Evolutionary conservation across 2,329 filamentous ascomycete species (phyloP).

Genomic region (Aureobasidium sp.): DNA sequence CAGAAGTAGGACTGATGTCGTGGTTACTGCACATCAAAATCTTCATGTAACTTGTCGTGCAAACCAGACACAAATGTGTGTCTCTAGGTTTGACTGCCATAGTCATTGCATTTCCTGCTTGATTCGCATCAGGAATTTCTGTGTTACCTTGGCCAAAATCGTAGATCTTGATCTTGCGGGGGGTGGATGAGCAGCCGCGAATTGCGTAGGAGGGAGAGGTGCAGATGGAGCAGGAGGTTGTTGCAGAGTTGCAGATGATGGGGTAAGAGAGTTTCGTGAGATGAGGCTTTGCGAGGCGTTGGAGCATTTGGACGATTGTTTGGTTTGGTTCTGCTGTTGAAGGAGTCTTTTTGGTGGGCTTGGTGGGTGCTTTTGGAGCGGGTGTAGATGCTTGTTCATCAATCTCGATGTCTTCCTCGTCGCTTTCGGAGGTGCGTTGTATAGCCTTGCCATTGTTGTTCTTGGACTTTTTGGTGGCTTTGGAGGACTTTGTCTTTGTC

Average conservation of each 20-base stretch:
- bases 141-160: neutral
- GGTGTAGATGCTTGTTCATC: too few species aligned
- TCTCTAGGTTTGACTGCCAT: neutral
- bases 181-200: conserved; percentile 65
- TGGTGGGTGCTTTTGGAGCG: neutral
- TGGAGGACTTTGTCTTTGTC: neutral
- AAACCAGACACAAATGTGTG: conserved; percentile 31
- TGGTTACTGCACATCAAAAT: conserved; percentile 30
- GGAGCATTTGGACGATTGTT: neutral
- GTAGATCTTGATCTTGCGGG: conserved; percentile 60
- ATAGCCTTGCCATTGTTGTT: too few species aligned
- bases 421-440: too few species aligned
- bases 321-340: too few species aligned
- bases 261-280: conserved; percentile 33
- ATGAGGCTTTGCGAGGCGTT: conserved; percentile 15
- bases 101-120: neutral
- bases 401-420: too few species aligned
- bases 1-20: neutral
- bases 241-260: conserved; percentile 28
- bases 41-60: conserved; percentile 26
- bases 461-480: too few species aligned
- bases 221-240: conserved; percentile 33
- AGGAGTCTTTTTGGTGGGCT: neutral
- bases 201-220: conserved; percentile 78
- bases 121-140: neutral